Evolutionary conservation across 2,329 filamentous ascomycete genomes (phyloP).

Genomic region (Amauroascus verrucosus): DNA sequence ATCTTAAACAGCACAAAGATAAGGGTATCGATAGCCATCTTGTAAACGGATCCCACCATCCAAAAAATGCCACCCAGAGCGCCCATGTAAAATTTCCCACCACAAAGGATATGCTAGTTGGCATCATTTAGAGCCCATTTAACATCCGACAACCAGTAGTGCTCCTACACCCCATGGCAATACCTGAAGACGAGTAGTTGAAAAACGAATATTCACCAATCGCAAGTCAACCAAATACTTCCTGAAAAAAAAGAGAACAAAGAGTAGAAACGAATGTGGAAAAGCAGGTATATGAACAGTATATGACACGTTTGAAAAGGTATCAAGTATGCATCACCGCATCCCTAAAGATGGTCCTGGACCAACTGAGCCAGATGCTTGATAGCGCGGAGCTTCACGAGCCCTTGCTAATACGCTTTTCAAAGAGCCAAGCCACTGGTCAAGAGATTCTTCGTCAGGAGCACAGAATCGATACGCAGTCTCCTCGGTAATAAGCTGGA

Average conservation of each 20-base stretch:
- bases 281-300: background rate
- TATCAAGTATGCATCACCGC: background rate
- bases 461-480: slow-evolving; percentile 71
- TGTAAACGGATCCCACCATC: background rate
- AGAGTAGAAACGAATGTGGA: background rate
- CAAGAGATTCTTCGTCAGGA: slow-evolving; percentile 67
- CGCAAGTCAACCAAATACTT: background rate
- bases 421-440: slow-evolving; percentile 78
- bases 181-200: background rate
- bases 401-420: slow-evolving; percentile 52
- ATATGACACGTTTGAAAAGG: background rate
- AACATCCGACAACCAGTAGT: background rate
- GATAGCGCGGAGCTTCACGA: slow-evolving; percentile 5
- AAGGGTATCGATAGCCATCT: slow-evolving; percentile 5
- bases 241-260: background rate
- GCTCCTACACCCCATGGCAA: background rate
- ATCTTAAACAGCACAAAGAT: background rate
- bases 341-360: background rate
- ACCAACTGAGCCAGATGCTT: background rate
- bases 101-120: background rate
- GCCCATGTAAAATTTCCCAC: background rate
- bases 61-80: background rate
- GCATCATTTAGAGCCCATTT: background rate
- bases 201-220: background rate
- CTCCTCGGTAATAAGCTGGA: slow-evolving; percentile 91